These are phyloP conservation scores for Globisporangium paddicum DNA, from an alignment of 352 stramenopile species.

Conservation along the genomic window DNA sequence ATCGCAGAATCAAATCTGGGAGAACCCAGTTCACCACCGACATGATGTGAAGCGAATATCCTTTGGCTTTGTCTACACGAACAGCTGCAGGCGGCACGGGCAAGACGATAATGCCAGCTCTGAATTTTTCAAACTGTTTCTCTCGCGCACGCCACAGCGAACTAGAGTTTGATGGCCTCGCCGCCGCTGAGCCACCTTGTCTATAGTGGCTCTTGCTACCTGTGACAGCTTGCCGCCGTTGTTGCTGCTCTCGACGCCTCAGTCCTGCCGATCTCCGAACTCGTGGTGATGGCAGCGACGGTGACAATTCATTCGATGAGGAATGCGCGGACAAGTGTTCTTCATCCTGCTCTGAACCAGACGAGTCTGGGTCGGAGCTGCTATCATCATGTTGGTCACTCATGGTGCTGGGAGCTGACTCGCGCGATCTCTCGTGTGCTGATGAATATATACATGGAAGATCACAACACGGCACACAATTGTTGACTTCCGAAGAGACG, in stretches of 20 bases:
- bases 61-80: conserved; percentile 52
- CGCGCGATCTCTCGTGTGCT: background rate
- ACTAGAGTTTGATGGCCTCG: background rate
- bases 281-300: background rate
- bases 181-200: background rate
- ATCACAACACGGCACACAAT: background rate
- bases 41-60: conserved; percentile 62
- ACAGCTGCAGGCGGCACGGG: conserved; percentile 48
- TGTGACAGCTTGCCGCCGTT: conserved; percentile 4
- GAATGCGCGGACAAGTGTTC: background rate
- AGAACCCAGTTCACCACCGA: conserved; percentile 67
- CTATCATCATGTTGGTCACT: background rate
- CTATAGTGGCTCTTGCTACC: background rate
- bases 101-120: conserved; percentile 50
- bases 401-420: background rate
- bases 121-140: conserved; percentile 78
- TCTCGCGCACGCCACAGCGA: conserved; percentile 58
- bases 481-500: background rate
- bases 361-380: conserved; percentile 2
- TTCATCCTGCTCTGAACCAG: background rate
- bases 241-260: conserved; percentile 1
- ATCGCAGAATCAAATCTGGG: conserved; percentile 37
- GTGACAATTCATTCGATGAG: background rate
- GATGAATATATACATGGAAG: conserved; percentile 1
- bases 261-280: background rate